Evolutionary conservation across 495 filamentous ascomycete species (phyloP), one percentile per base, ranked within the genome.

Genomic region (Thozetella sp.): DNA sequence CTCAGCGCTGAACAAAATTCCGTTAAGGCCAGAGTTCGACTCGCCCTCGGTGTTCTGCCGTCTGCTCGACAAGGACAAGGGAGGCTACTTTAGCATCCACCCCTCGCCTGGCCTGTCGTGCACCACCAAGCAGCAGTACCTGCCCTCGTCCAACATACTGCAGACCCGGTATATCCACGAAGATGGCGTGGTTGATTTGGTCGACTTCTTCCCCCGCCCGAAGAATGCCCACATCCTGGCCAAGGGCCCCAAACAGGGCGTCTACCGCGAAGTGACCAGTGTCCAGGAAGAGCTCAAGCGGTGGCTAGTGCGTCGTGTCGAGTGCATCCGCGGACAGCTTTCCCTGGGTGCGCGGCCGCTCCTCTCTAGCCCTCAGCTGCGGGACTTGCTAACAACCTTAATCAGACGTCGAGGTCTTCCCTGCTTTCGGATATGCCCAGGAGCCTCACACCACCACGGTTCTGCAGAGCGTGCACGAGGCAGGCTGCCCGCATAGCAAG

Each of bases 121-220:
- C 62, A 88, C 86, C 22, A 89, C 84, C 61, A 92, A 91, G 69
- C 79, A 81, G 63, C 77, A 90, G 65, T 92, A 92, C 61, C 79
- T 91, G 11, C 86, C 89, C 1, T 88, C 84, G 20, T 85, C 86
- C 23, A 90, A 89, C 64, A 83, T 92, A 50, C 80, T 92, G 0
- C 87, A 91, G 61, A 91, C 78, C 0, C 77, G 88, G 25, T 92
- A 88, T 73, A 89, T 89, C 64, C 81, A 85, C 51, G 88, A 92
- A 63, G 83, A 86, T 55, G 89, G 89, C 0, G 88, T 90, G 0
- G 82, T 89, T 0, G 87, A 87, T n/a, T 64, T 90, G 27, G 71
- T 88, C 27, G 89, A 92, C 64, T 92, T 89, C 74, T 92, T 92
- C 55, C 88, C 88, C 2, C 77, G 85, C 0, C 84, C 85, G 0